Evolutionary conservation across 2,329 filamentous ascomycete species (phyloP).

Genomic region (Pseudocercospora macadamiae): DNA sequence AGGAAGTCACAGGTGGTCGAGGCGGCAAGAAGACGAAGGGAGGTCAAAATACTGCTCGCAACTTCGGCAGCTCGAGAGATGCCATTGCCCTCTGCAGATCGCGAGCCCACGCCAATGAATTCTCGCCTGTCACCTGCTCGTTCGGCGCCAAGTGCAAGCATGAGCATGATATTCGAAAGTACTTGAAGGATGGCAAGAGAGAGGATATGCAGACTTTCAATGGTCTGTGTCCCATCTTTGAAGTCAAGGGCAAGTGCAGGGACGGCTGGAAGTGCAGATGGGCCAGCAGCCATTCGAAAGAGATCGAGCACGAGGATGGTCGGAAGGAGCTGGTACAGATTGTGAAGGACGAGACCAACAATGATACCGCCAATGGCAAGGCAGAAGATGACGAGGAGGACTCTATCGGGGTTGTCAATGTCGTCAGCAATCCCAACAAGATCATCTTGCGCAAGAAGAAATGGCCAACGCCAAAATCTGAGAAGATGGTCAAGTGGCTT

Average conservation of each 20-base stretch:
- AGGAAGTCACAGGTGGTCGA: slow-evolving; percentile 28
- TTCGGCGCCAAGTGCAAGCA: slow-evolving; percentile 81
- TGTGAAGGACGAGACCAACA: slow-evolving; percentile 49
- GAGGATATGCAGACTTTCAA: slow-evolving; percentile 76
- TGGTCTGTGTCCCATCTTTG: slow-evolving; percentile 80
- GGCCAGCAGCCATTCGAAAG: slow-evolving; percentile 80
- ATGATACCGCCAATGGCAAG: slow-evolving; percentile 2
- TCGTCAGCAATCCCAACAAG: slow-evolving; percentile 71
- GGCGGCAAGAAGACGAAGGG: slow-evolving; percentile 57
- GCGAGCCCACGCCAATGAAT: slow-evolving; percentile 72
- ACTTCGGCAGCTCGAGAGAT: slow-evolving; percentile 80
- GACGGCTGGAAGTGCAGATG: slow-evolving; percentile 96
- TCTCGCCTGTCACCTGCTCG: slow-evolving; percentile 73
- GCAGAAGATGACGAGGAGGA: slow-evolving; percentile 43
- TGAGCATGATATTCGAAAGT: slow-evolving; percentile 82
- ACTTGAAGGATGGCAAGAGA: slow-evolving; percentile 79
- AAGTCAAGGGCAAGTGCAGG: slow-evolving; percentile 73
- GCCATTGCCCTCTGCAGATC: slow-evolving; percentile 76
- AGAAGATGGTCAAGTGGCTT: slow-evolving; percentile 77
- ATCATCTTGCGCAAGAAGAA: slow-evolving; percentile 74
- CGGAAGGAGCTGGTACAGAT: slow-evolving; percentile 78
- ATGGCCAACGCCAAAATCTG: slow-evolving; percentile 70
- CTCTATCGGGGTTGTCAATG: slow-evolving; percentile 70
- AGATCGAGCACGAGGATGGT: slow-evolving; percentile 76
- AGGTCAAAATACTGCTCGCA: slow-evolving; percentile 82